Base-by-base conservation (phyloP, 139 green algal species). In the Chlorella vulgaris region DNA sequence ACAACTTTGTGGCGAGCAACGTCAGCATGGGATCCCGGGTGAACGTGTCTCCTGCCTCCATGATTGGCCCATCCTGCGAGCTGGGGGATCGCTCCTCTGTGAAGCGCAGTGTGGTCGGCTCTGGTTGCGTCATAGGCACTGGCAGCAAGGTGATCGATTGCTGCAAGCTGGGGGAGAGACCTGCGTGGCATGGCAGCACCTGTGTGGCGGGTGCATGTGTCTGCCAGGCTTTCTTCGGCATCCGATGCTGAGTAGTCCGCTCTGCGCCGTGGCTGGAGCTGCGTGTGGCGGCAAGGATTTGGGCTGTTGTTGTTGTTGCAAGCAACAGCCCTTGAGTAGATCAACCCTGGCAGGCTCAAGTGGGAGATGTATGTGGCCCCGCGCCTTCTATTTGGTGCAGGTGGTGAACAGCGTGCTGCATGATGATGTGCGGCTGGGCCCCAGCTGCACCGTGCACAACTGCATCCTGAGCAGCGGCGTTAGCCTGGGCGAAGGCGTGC, bases 51-150 rank as follows among this genome's bases (percentile, higher is more conserved):
- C 33, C 82, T 3, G 86, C 80, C 36, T 97, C 94, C 85, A 92
- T 98, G 53, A 74, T 98, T 13, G 93, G 92, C 0, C 84, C 89
- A 50, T 85, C 86, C 36, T 88, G 74, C 36, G 66, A 73, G n/a
- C 78, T 98, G 28, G 94, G 89, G 3, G 95, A 98, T 85, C 96
- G 94, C 80, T 91, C 82, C 81, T 93, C 81, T 86, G 91, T 98
- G 50, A 98, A 98, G 90, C 73, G 93, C 38, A 91, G 81, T 2
- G 91, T 98, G 29, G 85, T 98, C 35, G 94, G 94, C 24, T 29
- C 38, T 42, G 83, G 84, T 33, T 95, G 91, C 89, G 88, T 70
- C 63, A 66, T 98, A 36, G 94, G 94, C 60, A 85, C 66, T 60
- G 90, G 90, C 62, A 90, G 92, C 53, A 96, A 96, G 85, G 85